Evolutionary conservation across 139 green algal species (phyloP), one percentile per base, ranked within the genome.

Genomic region (Auxenochlorella protothecoides): DNA sequence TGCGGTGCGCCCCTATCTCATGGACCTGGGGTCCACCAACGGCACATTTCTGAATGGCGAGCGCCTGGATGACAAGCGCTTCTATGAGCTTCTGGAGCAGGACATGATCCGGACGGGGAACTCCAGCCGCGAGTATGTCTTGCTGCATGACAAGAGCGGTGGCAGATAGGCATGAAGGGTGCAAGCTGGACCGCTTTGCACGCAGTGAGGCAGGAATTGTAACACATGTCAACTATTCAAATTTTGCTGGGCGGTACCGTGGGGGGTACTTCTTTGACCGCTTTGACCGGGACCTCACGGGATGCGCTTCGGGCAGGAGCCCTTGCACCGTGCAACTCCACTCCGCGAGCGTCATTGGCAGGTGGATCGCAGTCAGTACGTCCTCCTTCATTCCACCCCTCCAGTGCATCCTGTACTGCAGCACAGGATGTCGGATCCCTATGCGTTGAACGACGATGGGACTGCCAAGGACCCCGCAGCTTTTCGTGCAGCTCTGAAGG

Each of bases 11-110:
- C 94, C 94, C 2, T 99, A 99, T 80, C 16, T 98, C 14, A 92
- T 98, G 76, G 94, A 99, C 84, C 80, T 97, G 44, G 92, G 87
- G 54, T 92, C 77, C 69, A 87, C 90, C 27, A 98, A 99, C 78
- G 94, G 94, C 59, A 98, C 93, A 57, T 92, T 86, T 69, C 71
- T 99, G 57, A 98, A 98, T 75, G 82, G 78, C 13, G 89, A 97
- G 70, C 80, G 80, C 11, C 74, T 97, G 12, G 90, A 97, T 69
- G 2, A 76, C 2, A 66, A 89, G 66, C 80, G 89, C 44, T 97
- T 92, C 83, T 94, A 96, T 66, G 90, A 97, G 84, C 82, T 97
- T 63, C 73, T 96, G 63, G 79, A 91, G 68, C 79, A 88, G 81
- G 93, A 98, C 72, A 84, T 92, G 10, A 65, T 98, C 16, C 85